Evolutionary conservation across 345 rosid species (phyloP).

Genomic region (Balakata baccata): DNA sequence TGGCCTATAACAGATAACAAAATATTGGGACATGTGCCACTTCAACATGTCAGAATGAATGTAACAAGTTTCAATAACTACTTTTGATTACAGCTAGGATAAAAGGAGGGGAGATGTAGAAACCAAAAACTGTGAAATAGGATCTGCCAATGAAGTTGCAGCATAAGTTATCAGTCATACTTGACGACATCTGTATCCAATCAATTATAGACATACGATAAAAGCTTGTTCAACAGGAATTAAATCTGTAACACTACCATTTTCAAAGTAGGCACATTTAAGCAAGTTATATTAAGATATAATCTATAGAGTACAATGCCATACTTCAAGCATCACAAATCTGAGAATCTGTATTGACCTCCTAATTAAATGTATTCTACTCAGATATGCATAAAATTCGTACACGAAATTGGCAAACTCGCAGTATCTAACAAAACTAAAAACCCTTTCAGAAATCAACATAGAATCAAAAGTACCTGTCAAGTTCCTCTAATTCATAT

Average conservation of each 20-base stretch:
- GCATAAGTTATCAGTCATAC: too few relatives aligned
- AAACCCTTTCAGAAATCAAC: background rate
- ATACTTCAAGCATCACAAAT: background rate
- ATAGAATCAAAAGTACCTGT: background rate
- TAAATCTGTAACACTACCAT: background rate
- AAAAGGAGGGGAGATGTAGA: background rate
- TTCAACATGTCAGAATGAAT: background rate
- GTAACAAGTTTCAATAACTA: background rate
- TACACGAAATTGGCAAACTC: background rate
- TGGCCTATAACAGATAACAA: too few relatives aligned
- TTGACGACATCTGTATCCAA: background rate
- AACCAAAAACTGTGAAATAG: slow-evolving; percentile 1
- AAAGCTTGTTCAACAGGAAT: background rate
- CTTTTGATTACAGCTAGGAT: background rate
- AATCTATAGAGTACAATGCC: background rate
- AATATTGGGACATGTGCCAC: background rate
- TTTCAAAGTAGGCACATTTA: background rate
- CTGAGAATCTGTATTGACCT: background rate
- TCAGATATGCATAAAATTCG: too few relatives aligned
- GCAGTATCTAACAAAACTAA: background rate
- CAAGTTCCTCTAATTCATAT: too few relatives aligned
- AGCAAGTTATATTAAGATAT: background rate
- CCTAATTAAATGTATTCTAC: background rate
- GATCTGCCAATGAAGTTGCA: background rate
- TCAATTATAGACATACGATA: background rate